Base-by-base conservation (phyloP, 768 basidiomycete genomes). In the Tylopilus cervinicoccineus region DNA sequence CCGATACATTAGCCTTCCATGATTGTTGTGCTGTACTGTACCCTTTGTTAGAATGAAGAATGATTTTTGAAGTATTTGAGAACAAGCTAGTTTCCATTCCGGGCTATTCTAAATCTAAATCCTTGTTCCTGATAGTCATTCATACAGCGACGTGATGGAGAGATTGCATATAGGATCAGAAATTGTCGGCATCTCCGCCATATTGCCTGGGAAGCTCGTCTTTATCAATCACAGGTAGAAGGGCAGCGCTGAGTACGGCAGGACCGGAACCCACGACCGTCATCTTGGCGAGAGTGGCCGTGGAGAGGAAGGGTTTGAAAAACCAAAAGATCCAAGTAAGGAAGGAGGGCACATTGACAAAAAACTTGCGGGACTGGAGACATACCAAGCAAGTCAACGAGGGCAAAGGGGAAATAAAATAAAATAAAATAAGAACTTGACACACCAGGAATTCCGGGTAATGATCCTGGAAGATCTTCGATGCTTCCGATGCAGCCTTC, bases 261-360 rank as follows among this genome's bases (percentile, higher is more conserved):
- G 75, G 64, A 14, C 87, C 81, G 20, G 75, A 72, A 34, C 88
- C 88, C 16, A 88, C 84, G 31, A 91, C 83, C 28, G 73, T 70
- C 84, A 92, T 87, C 74, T 91, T 92, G 8, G 83, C 82, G 28
- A 88, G 62, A n/a, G 89, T 91, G 24, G 77, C 77, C 7, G 85
- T 65, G 2, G 88, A 78, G 13, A 92, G 63, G 53, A 92, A 61
- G 0, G 87, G 76, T 62, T 84, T 91, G 75, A 91, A 90, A 14
- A 74, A 54, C 88, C 88, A 91, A 70, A 88, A 92, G 51, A 92
- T 76, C 88, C 88, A 91, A 33, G 81, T 77, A 56, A 90, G 73
- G 48, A 87, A 58, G 2, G 78, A 77, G 0, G 89, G 89, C 12
- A 92, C 87, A 57, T 88, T 88, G 59, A 92, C 74, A 60, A 92